phyloP scores from a whole-genome alignment of 495 filamentous ascomycete species.

The Evernia prunastri region DNA sequence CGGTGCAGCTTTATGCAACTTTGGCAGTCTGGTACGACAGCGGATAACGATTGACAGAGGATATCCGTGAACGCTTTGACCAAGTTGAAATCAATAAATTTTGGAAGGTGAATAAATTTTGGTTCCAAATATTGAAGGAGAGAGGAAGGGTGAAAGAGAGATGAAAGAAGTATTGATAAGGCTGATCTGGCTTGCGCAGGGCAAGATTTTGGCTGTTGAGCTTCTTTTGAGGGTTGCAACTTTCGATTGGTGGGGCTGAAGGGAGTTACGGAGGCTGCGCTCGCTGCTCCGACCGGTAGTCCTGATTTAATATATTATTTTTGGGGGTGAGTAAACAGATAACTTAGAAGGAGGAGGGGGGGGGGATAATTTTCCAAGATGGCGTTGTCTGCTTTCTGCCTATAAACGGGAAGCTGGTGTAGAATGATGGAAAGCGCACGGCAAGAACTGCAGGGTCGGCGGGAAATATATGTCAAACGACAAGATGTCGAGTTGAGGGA shows the following conservation, averaged over 20 bases:
- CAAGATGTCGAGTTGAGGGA: constrained; percentile 11
- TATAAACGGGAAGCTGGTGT: constrained; percentile 19
- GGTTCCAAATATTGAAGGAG: neutral
- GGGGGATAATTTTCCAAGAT: no score
- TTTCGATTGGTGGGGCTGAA: constrained; percentile 11
- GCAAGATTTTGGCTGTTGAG: constrained; percentile 5
- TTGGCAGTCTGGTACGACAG: neutral
- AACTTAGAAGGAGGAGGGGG: no score
- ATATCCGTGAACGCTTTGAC: constrained; percentile 8
- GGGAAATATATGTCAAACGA: constrained; percentile 23
- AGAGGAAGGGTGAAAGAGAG: neutral
- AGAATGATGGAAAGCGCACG: constrained; percentile 23
- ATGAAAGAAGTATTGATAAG: neutral
- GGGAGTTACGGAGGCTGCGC: no score
- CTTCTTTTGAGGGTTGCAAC: neutral
- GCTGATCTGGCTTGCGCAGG: neutral
- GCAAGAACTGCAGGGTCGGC: constrained; percentile 20
- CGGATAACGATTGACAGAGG: neutral
- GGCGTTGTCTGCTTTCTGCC: neutral
- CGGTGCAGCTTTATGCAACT: neutral
- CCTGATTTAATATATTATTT: neutral
- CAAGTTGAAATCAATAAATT: neutral
- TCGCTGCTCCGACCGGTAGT: neutral
- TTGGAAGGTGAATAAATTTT: no score
- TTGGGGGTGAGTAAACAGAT: no score